phyloP scores from a whole-genome alignment of 192 early-diverging fungal genomes.

The Umbelopsis sp. region DNA sequence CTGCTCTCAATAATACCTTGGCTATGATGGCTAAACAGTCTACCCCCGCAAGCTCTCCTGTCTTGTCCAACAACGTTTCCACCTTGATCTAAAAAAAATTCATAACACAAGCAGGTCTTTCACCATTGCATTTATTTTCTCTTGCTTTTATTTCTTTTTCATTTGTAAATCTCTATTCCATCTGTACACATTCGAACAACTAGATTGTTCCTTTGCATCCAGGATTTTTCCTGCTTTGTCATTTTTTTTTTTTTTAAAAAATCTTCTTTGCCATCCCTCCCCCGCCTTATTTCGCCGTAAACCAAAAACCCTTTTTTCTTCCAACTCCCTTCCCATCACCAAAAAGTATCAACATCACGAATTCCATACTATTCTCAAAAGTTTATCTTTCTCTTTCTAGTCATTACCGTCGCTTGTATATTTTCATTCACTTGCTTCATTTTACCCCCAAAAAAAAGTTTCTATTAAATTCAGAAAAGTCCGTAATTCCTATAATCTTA shows the following conservation, averaged over 20 bases:
- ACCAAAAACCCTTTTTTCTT: too few species aligned
- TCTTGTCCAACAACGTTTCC: background rate
- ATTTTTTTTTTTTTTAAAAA: background rate
- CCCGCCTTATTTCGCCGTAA: too few species aligned
- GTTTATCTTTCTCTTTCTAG: background rate
- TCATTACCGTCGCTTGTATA: constrained; percentile 11
- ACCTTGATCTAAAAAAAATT: constrained; percentile 3
- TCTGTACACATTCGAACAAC: constrained; percentile 11
- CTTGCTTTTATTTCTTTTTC: background rate
- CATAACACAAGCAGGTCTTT: background rate
- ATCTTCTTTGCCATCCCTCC: background rate
- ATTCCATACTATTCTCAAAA: background rate
- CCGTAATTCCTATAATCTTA: background rate
- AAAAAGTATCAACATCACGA: background rate
- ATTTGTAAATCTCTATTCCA: constrained; percentile 18
- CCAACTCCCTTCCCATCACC: background rate
- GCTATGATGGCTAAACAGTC: constrained; percentile 20
- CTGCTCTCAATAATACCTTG: constrained; percentile 30
- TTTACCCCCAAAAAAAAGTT: background rate
- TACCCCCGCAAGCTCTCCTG: constrained; percentile 13
- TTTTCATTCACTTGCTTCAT: background rate
- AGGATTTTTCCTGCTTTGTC: background rate
- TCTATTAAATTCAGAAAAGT: background rate
- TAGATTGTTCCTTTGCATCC: background rate
- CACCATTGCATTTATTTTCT: constrained; percentile 6